phyloP scores from a whole-genome alignment of 768 basidiomycete genomes.

The Gymnopilus junonius region DNA sequence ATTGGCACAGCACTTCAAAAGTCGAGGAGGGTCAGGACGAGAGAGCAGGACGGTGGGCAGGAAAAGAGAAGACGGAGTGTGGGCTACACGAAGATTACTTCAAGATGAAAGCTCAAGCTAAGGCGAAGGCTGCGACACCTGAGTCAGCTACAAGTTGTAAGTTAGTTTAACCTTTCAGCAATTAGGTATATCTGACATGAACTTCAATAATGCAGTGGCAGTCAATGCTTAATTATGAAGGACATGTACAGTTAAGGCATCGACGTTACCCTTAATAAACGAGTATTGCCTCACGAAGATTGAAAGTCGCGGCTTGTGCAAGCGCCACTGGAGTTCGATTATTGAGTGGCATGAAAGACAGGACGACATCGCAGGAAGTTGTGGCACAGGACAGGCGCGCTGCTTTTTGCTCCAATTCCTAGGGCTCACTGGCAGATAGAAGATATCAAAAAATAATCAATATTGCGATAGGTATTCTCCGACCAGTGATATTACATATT shows the following conservation, averaged over 20 bases:
- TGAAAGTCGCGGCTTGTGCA: too few species aligned
- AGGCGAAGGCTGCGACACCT: slow-evolving; percentile 18
- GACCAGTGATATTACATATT: background rate
- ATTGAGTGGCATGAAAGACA: too few species aligned
- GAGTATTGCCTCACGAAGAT: too few species aligned
- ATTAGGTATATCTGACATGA: too few species aligned
- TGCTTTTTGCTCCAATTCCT: too few species aligned
- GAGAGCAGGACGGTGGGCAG: slow-evolving; percentile 91
- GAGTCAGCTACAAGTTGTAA: background rate
- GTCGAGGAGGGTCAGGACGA: slow-evolving; percentile 78
- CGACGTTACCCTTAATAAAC: background rate
- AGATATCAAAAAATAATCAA: background rate
- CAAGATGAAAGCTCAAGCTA: slow-evolving; percentile 64
- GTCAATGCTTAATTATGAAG: background rate
- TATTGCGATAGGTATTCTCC: background rate
- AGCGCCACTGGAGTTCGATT: too few species aligned
- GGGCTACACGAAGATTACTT: slow-evolving; percentile 94
- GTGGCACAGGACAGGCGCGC: too few species aligned
- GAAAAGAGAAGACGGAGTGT: slow-evolving; percentile 91
- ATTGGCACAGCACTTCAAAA: slow-evolving; percentile 94
- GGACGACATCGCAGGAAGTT: too few species aligned
- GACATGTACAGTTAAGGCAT: background rate
- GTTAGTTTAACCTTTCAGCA: background rate
- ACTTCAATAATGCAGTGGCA: background rate
- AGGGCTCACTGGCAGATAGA: too few species aligned